Evolutionary conservation across 2,329 filamentous ascomycete species (phyloP).

Genomic region (Aureobasidium musti): DNA sequence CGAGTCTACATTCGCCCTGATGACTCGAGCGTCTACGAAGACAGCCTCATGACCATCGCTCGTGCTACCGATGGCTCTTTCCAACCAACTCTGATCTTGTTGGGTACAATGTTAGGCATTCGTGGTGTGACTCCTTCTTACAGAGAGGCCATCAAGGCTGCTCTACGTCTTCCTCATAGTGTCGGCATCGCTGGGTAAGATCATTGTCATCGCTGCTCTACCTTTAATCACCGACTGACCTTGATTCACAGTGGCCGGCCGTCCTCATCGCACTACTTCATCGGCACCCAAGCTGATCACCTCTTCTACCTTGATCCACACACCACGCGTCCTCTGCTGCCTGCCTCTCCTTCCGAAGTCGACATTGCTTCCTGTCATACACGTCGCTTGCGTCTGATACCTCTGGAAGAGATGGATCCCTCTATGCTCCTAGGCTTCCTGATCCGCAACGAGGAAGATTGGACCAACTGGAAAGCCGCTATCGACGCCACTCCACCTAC

Average conservation of each 20-base stretch:
- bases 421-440: conserved; percentile 97
- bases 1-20: conserved; percentile 88
- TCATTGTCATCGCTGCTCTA: not conserved
- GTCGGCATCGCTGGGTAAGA: conserved; percentile 75
- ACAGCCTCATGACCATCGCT: conserved; percentile 78
- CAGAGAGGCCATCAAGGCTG: conserved; percentile 85
- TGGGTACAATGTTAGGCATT: conserved; percentile 86
- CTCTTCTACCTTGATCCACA: conserved; percentile 98
- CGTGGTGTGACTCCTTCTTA: conserved; percentile 94
- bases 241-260: conserved; percentile 68
- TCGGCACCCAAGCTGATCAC: conserved; percentile 70
- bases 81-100: conserved; percentile 80
- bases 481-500: conserved; percentile 39
- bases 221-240: not conserved
- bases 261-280: conserved; percentile 80
- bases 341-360: conserved; percentile 60
- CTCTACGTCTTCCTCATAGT: conserved; percentile 86
- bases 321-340: conserved; percentile 73
- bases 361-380: conserved; percentile 87
- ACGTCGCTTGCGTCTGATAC: conserved; percentile 74
- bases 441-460: conserved; percentile 79
- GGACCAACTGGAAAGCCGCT: conserved; percentile 73
- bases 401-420: conserved; percentile 92
- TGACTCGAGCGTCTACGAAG: conserved; percentile 89
- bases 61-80: conserved; percentile 67